Evolutionary conservation across 768 basidiomycete genomes (phyloP), one percentile per base, ranked within the genome.

Genomic region (Trametes meyenii): DNA sequence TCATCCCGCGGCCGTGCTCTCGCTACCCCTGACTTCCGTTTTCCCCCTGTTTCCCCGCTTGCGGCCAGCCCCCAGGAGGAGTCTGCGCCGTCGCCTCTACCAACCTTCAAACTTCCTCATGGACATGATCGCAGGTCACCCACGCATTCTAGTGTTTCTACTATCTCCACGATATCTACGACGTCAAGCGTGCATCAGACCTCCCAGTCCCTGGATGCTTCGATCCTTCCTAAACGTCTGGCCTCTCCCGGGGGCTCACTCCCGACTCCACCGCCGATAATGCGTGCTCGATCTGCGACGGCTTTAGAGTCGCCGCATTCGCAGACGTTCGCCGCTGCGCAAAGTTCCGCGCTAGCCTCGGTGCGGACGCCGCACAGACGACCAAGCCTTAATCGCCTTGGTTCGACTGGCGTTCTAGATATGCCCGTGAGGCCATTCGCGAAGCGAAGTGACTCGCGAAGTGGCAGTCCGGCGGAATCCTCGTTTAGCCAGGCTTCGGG

Each of bases 361-460:
- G 61, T 66, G 2, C 43, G 55, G 39, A 58, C 51, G 14, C 59
- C 23, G 49, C 63, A 50, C 50, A 66, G 39, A 29, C 58, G 53
- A 57, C 79, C 81, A 2, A 81, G 75, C 56, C 69, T 83, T 42
- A 70, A 72, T 49, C 75, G 83, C n/a, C 80, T 84, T 55, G 81
- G 82, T 10, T 83, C 82, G 4, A 79, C 84, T 3, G 77, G 83
- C 3, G 78, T 84, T 13, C 81, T 86, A 79, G 85, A 87, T 63
- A 78, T 64, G 16, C 82, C 83, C 12, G 65, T 78, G 26, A 77
- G 77, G 65, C 79, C 83, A 5, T 82, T 81, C 55, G 78, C 74
- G n/a, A 71, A 72, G 53, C 58, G 67, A 19, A 68, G 69, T 17
- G 74, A 83, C 46, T 79, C 80, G 50, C 75, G 83, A 49, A 83